These are phyloP conservation scores for Trichoderma pleuroti DNA, from an alignment of 2,329 filamentous ascomycete genomes.

Conservation along the genomic window DNA sequence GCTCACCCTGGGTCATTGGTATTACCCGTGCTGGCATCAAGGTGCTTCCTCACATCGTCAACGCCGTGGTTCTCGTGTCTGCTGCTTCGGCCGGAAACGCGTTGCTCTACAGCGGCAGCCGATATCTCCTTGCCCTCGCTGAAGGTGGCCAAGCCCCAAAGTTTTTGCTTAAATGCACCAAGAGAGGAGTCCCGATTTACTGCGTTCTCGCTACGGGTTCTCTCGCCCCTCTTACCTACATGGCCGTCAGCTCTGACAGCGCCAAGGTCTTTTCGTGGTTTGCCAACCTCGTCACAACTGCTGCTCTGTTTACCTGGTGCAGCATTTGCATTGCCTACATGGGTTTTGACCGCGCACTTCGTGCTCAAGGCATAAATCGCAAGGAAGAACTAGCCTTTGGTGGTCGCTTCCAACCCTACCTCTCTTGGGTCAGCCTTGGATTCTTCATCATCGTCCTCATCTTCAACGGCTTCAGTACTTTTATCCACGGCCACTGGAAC, in stretches of 20 bases:
- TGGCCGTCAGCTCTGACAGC: constrained; percentile 45
- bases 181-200: constrained; percentile 56
- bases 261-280: constrained; percentile 51
- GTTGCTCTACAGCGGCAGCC: constrained; percentile 46
- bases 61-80: constrained; percentile 59
- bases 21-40: constrained; percentile 51
- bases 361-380: not conserved
- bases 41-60: constrained; percentile 52
- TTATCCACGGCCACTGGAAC: constrained; percentile 37
- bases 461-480: constrained; percentile 55
- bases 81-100: constrained; percentile 43
- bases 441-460: constrained; percentile 48
- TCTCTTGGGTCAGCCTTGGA: constrained; percentile 46
- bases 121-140: constrained; percentile 48
- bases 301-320: constrained; percentile 40
- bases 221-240: constrained; percentile 49
- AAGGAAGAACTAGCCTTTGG: constrained; percentile 43
- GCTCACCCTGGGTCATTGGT: constrained; percentile 60
- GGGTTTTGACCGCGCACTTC: constrained; percentile 39
- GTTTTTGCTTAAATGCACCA: constrained; percentile 55
- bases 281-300: constrained; percentile 51
- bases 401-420: constrained; percentile 49
- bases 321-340: constrained; percentile 49
- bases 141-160: constrained; percentile 40
- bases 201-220: constrained; percentile 47